These are phyloP conservation scores for Macrophomina pseudophaseolina DNA, from an alignment of 2,329 filamentous ascomycete genomes.

Conservation along the genomic window DNA sequence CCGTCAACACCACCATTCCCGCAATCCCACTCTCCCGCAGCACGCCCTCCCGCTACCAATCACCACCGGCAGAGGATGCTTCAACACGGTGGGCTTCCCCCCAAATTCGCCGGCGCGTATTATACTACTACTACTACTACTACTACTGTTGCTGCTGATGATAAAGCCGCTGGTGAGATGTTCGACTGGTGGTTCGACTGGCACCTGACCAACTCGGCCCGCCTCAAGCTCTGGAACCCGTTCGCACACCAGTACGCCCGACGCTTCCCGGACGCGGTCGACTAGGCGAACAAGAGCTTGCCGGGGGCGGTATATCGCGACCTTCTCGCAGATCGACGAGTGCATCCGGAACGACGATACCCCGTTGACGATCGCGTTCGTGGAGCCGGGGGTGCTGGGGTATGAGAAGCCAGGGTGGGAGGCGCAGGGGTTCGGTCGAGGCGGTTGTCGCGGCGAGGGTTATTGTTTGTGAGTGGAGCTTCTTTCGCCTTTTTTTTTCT, in stretches of 20 bases:
- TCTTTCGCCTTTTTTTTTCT: neutral
- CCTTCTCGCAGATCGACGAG: conserved; percentile 15
- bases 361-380: conserved; percentile 3
- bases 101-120: no score
- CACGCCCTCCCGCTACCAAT: neutral
- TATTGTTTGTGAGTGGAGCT: neutral
- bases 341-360: neutral
- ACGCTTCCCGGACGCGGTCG: neutral
- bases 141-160: no score
- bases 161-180: conserved; percentile 2
- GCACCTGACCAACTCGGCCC: conserved; percentile 15
- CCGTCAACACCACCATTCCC: neutral
- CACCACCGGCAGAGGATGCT: neutral
- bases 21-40: neutral
- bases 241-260: conserved; percentile 20
- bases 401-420: neutral
- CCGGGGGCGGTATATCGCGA: neutral
- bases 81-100: no score
- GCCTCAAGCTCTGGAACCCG: conserved; percentile 20
- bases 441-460: conserved; percentile 7
- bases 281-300: neutral
- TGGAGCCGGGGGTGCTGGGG: conserved; percentile 8
- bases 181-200: conserved; percentile 22
- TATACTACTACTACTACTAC: no score
- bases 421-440: neutral